Conservation (phyloP, 495 filamentous ascomycete genomes). For the Lentithecium fluviatile region DNA sequence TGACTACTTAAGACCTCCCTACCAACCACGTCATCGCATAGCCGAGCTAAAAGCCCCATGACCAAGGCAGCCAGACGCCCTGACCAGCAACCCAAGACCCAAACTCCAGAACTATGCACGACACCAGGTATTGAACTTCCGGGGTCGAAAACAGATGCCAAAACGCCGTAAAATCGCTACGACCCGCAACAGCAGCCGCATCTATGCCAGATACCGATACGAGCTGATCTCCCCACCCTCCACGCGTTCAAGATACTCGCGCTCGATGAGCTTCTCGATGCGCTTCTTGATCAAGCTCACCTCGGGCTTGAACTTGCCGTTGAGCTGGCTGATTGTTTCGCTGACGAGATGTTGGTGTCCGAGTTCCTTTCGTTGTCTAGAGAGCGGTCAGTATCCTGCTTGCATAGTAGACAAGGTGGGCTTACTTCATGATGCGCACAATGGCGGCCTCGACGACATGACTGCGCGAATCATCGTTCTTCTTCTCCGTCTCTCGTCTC, state of each 20-base stretch:
- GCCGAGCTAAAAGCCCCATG: no score
- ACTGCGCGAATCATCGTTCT: constrained; percentile 75
- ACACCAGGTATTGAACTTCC: no score
- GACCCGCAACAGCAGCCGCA: background rate
- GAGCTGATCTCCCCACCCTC: constrained; percentile 64
- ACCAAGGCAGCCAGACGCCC: no score
- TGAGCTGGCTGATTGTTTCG: constrained; percentile 80
- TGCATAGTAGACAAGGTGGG: constrained; percentile 26
- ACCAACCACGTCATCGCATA: no score
- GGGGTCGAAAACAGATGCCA: background rate
- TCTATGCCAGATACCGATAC: constrained; percentile 74
- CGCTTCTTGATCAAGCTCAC: constrained; percentile 86
- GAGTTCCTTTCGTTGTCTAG: constrained; percentile 84
- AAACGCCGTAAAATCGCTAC: background rate
- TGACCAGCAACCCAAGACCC: no score
- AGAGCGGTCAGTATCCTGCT: constrained; percentile 22
- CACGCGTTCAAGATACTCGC: constrained; percentile 91
- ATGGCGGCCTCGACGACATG: constrained; percentile 84
- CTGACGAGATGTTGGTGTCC: constrained; percentile 75
- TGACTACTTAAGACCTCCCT: no score
- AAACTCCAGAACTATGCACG: no score
- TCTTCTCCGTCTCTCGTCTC: constrained; percentile 81
- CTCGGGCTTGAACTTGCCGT: constrained; percentile 81
- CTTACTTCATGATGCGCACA: constrained; percentile 95
- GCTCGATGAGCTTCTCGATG: constrained; percentile 88